A percentile compares a stretch with the other conserved stretches of the same genome.
Evolutionary conservation across 169 alveolate species (phyloP).

Genomic region (Plasmodium sp.): DNA sequence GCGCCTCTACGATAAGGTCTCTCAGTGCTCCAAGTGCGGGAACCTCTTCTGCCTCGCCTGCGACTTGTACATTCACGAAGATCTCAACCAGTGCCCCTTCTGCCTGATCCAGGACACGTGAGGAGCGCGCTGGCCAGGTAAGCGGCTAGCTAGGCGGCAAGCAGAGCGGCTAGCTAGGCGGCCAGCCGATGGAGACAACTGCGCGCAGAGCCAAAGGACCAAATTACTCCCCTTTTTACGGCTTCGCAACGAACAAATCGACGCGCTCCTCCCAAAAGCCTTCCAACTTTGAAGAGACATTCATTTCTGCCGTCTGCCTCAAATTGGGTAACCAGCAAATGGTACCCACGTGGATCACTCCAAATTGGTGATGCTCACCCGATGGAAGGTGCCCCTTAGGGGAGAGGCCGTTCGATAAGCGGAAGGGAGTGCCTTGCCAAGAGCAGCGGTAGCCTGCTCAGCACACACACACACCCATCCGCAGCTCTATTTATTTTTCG

Average conservation of each 20-base stretch:
- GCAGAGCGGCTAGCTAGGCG: background rate
- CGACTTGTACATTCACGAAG: conserved; percentile 79
- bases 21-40: conserved; percentile 79
- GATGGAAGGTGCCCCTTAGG: background rate
- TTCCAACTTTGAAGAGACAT: background rate
- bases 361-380: background rate
- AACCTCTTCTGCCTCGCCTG: conserved; percentile 78
- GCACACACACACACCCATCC: background rate
- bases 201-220: background rate
- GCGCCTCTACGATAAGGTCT: conserved; percentile 39
- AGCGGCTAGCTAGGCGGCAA: background rate
- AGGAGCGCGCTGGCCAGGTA: background rate
- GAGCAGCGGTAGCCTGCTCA: background rate
- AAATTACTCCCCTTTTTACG: background rate
- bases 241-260: background rate
- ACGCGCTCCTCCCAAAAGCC: background rate
- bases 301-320: background rate
- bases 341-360: background rate
- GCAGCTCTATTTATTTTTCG: background rate
- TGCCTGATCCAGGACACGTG: conserved; percentile 62
- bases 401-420: background rate
- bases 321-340: background rate
- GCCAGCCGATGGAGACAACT: background rate
- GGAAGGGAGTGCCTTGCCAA: background rate
- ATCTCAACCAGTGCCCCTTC: conserved; percentile 84